phyloP scores from a whole-genome alignment of 164 flowering plant genomes.

The Tetracentron sinense region DNA sequence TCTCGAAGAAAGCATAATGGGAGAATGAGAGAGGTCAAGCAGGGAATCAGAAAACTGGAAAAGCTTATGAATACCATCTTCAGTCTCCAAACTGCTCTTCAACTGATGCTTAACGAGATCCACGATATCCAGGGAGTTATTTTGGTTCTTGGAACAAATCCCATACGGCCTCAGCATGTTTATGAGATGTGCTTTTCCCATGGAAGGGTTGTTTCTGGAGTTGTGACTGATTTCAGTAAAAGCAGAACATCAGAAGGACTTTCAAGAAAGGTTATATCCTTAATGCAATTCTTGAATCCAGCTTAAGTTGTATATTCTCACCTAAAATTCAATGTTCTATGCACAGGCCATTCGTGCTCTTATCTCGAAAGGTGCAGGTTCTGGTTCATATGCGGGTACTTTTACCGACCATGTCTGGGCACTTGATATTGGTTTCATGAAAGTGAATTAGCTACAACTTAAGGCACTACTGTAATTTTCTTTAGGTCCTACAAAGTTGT shows the following conservation, averaged over 20 bases:
- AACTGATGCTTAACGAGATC: conserved; percentile 44
- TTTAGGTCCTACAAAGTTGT: conserved; percentile 81
- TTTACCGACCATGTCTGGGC: neutral
- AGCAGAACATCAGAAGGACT: conserved; percentile 62
- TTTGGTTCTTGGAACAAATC: conserved; percentile 77
- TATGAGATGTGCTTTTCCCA: conserved; percentile 61
- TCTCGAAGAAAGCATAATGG: conserved; percentile 48
- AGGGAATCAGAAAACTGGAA: conserved; percentile 56
- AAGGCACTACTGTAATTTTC: conserved; percentile 2
- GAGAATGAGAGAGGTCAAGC: conserved; percentile 71
- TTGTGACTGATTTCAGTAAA: conserved; percentile 32
- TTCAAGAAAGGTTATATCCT: conserved; percentile 64
- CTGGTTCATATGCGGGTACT: conserved; percentile 66
- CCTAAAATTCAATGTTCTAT: conserved; percentile 13
- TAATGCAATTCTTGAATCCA: neutral
- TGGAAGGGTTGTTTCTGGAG: conserved; percentile 25
- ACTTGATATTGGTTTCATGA: neutral
- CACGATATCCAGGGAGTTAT: conserved; percentile 47
- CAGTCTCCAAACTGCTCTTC: conserved; percentile 52
- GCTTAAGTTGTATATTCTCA: neutral
- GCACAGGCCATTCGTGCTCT: conserved; percentile 68
- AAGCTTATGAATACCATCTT: conserved; percentile 62
- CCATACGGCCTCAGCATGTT: conserved; percentile 69
- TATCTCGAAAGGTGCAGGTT: conserved; percentile 83
- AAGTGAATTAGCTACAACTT: conserved; percentile 1